phyloP scores from a whole-genome alignment of 495 filamentous ascomycete species.

The Cryomyces minteri region DNA sequence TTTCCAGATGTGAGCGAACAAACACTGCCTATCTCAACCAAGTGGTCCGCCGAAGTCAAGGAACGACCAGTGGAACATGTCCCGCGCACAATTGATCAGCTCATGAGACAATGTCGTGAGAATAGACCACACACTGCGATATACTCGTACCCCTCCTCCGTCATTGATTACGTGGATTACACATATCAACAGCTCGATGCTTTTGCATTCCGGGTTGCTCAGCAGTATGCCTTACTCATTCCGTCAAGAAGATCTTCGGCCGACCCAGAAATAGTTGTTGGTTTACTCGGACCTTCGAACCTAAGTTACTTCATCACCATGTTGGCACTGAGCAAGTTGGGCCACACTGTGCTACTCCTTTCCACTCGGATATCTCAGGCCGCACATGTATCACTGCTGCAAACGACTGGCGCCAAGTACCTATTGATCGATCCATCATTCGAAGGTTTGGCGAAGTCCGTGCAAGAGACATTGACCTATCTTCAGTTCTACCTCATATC shows the following conservation, averaged over 20 bases:
- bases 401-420: conserved; percentile 12
- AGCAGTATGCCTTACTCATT: conserved; percentile 5
- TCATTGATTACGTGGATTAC: conserved; percentile 20
- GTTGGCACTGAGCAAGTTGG: conserved; percentile 25
- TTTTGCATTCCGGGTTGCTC: conserved; percentile 18
- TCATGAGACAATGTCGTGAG: no score
- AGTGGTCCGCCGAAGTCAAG: no score
- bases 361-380: conserved; percentile 26
- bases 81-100: no score
- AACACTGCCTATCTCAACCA: no score
- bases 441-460: not conserved
- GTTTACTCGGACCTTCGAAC: conserved; percentile 24
- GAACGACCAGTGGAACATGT: no score
- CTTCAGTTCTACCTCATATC: not conserved
- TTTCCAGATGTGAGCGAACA: no score
- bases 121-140: no score
- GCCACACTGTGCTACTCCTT: conserved; percentile 28
- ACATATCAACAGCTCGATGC: conserved; percentile 18
- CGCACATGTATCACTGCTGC: conserved; percentile 24
- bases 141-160: conserved; percentile 16
- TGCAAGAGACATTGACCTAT: not conserved
- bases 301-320: conserved; percentile 27
- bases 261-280: conserved; percentile 24
- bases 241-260: conserved; percentile 10
- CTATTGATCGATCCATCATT: not conserved